Evolutionary conservation across 2,329 filamentous ascomycete species (phyloP).

Genomic region (Myriosclerotinia curreyana): DNA sequence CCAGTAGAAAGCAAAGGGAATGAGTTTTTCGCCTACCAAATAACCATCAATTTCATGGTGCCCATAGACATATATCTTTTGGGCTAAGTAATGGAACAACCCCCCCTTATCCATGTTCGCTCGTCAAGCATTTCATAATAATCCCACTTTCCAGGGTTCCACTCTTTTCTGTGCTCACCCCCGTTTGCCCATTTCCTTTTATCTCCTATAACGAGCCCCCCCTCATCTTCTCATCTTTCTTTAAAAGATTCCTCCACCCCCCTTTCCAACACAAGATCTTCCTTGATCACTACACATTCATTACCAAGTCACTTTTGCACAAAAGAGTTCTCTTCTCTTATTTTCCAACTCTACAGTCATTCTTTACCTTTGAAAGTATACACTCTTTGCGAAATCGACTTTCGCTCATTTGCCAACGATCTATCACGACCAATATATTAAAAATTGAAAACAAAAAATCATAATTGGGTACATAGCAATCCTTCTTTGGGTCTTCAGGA

Average conservation of each 20-base stretch:
- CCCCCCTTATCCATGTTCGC: background rate
- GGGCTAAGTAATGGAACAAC: too few species aligned
- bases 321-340: slow-evolving; percentile 29
- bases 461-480: slow-evolving; percentile 12
- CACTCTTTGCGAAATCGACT: slow-evolving; percentile 38
- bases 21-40: too few species aligned
- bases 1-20: too few species aligned
- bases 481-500: slow-evolving; percentile 2
- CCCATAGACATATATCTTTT: background rate
- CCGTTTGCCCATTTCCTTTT: slow-evolving; percentile 16
- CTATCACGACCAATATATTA: background rate
- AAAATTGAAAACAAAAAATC: slow-evolving; percentile 2
- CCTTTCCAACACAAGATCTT: slow-evolving; percentile 12
- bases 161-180: slow-evolving; percentile 5
- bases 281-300: slow-evolving; percentile 23
- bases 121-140: background rate
- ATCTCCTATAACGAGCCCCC: slow-evolving; percentile 1
- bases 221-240: background rate
- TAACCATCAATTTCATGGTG: too few species aligned
- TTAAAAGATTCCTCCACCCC: slow-evolving; percentile 15
- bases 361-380: slow-evolving; percentile 33
- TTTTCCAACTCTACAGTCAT: slow-evolving; percentile 37
- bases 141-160: slow-evolving; percentile 12
- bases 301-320: slow-evolving; percentile 21
- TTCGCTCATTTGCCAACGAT: slow-evolving; percentile 34